These are phyloP conservation scores for Chlorella sp. DNA, from an alignment of 139 green algal genomes.

Conservation along the genomic window DNA sequence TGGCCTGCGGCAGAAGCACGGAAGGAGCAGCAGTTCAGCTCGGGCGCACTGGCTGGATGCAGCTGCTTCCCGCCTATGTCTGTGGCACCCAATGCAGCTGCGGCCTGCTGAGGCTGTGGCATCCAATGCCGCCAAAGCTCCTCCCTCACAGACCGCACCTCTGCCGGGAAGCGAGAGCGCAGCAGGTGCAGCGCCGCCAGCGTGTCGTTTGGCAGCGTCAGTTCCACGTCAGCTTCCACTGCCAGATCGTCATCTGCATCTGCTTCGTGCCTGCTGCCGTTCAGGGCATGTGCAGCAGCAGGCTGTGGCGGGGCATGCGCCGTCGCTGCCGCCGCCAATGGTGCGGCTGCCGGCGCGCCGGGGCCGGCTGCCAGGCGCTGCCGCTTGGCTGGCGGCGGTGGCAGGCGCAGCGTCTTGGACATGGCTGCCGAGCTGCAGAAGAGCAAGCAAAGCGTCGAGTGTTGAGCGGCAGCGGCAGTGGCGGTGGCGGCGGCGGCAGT, in stretches of 20 bases:
- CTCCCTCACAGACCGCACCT: neutral
- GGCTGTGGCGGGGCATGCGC: neutral
- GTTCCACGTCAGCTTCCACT: neutral
- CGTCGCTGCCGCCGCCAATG: neutral
- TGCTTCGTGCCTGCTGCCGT: too few species aligned
- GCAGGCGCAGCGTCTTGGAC: neutral
- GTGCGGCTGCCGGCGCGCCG: neutral
- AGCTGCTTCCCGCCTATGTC: neutral
- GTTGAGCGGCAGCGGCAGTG: too few species aligned
- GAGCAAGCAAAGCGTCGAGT: too few species aligned
- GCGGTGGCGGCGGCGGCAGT: too few species aligned
- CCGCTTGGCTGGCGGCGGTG: constrained; percentile 8
- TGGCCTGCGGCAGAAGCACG: neutral
- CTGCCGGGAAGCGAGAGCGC: constrained; percentile 14
- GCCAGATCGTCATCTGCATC: neutral
- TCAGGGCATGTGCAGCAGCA: neutral
- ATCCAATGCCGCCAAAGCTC: too few species aligned
- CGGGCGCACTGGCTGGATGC: neutral
- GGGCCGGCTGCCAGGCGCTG: neutral
- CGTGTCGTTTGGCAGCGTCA: constrained; percentile 22
- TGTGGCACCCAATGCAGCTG: too few species aligned
- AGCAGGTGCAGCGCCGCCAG: constrained; percentile 15
- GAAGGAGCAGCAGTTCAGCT: neutral
- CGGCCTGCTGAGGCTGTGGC: too few species aligned
- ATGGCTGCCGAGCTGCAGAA: too few species aligned